A percentile compares a stretch with the other conserved stretches of the same genome.
Conservation (phyloP, 441 rosid genomes). For the Gossypium davidsonii region DNA sequence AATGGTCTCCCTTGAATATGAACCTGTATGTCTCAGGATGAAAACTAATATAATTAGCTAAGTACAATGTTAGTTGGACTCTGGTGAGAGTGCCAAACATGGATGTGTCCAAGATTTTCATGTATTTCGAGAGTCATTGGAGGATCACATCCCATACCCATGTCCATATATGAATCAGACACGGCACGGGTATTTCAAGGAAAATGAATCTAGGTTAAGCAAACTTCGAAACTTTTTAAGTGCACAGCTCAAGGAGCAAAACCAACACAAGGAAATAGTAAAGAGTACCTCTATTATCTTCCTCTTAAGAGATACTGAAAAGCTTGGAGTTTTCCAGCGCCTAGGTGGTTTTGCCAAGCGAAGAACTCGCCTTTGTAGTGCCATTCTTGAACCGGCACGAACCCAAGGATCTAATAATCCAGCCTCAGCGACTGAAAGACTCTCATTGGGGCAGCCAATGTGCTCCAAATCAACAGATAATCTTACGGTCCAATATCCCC, state of each 20-base stretch:
- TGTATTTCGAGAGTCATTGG: not conserved
- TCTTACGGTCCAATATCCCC: conserved; percentile 91
- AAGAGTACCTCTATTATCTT: conserved; percentile 60
- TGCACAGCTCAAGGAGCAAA: conserved; percentile 11
- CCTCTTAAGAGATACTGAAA: conserved; percentile 41
- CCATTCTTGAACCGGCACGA: conserved; percentile 86
- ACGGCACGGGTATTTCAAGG: not conserved
- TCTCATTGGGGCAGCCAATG: conserved; percentile 57
- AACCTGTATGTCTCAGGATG: conserved; percentile 36
- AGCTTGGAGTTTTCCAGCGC: conserved; percentile 83
- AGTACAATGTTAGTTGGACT: not conserved
- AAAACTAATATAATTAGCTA: not conserved
- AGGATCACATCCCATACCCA: not conserved
- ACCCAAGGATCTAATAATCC: conserved; percentile 82
- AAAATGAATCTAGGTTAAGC: not conserved
- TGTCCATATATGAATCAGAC: not conserved
- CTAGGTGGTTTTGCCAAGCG: conserved; percentile 92
- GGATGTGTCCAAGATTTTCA: not conserved
- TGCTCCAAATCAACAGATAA: conserved; percentile 84
- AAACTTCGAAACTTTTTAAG: not conserved
- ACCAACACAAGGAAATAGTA: not conserved
- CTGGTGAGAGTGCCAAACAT: not conserved
- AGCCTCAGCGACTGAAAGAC: conserved; percentile 73
- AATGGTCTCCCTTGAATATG: conserved; percentile 77
- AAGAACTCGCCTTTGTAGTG: conserved; percentile 74